Base-by-base conservation (phyloP, 2,329 filamentous ascomycete species). In the Penicillium italicum region DNA sequence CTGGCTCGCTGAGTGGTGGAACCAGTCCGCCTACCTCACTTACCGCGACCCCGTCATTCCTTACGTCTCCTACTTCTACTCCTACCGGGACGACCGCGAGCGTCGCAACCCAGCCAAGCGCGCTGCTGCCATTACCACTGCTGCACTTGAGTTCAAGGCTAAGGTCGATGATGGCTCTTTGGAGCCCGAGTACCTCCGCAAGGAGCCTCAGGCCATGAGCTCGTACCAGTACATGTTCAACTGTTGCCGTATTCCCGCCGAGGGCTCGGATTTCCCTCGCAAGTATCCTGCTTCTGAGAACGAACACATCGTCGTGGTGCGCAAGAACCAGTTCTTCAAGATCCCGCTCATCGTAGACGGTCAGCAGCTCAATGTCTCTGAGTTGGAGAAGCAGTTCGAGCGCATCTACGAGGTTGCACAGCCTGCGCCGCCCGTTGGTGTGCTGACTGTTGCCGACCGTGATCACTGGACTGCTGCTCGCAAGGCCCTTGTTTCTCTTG, bases 161-260 rank as follows among this genome's bases (percentile, higher is more conserved):
- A 85, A 91, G 77, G 93, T 97, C 20, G 93, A 97, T 71, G 74
- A 75, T 41, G 86, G 87, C 63, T 86, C 85, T 8, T 81, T 99
- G 50, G 94, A 99, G 80, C 94, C 94, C 24, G 94, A 99, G 77
- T 97, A 97, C 79, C 96, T 99, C 91, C 95, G 95, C 81, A 92
- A 91, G 77, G 83, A 95, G 57, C 94, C 94, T 57, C 93, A 97
- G 71, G 94, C 92, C 76, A 99, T 99, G 94, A 91, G 91, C 80
- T 94, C 90, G 72, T 97, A 97, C 80, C 82, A 96, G 79, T 97
- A 87, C 84, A 99, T 99, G 94, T 99, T 99, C 84, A 97, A 99
- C 77, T 86, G 85, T 76, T 89, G 85, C 75, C 88, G 94, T 65
- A 86, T 97, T 38, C 88, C 93, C 30, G 88, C 89, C 51, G 88